Evolutionary conservation across 2,329 filamentous ascomycete genomes (phyloP), one percentile per base, ranked within the genome.

Genomic region (Leptographium radiaticola): DNA sequence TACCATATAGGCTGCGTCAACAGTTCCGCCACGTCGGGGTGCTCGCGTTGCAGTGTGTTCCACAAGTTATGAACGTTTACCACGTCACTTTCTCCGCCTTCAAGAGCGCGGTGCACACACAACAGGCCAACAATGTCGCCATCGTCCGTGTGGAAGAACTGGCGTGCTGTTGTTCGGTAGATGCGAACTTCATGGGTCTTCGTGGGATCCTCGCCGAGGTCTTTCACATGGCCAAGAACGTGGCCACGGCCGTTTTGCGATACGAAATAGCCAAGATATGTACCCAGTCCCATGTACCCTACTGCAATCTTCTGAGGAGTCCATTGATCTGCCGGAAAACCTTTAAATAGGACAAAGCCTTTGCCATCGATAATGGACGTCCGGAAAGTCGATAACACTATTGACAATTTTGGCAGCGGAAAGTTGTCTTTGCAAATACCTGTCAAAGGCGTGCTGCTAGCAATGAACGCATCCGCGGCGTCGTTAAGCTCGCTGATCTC

Each of bases 121-220:
- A 95, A 75, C 44, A 95, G 74, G 1, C 89, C 89, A 52, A 95
- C 89, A 53, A 94, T 76, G 65, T 95, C 89, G 33, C 78, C 77
- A 66, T 91, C 86, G 64, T 95, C 89, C 53, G 86, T 79, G 68
- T 94, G 89, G 76, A 90, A 93, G 73, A 84, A 91, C 71, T 93
- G 87, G 11, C 81, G 75, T 51, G 88, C 89, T 59, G 89, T 87
- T 2, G 89, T 95, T 59, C 89, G 80, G 72, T 95, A 95, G 68
- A 95, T 95, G 61, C 89, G 84, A 57, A 95, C 88, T 62, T 83
- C 85, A 71, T 94, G 86, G 62, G 89, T 94, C 70, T 89, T 83
- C 6, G 75, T 80, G 31, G 84, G 75, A 66, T 94, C 88, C 60
- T 90, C 89, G 47, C 87, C 87, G 4, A 93, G 77, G 68, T 94